Base-by-base conservation (phyloP, 768 basidiomycete species). In the Hygrophoropsis aurantiaca region DNA sequence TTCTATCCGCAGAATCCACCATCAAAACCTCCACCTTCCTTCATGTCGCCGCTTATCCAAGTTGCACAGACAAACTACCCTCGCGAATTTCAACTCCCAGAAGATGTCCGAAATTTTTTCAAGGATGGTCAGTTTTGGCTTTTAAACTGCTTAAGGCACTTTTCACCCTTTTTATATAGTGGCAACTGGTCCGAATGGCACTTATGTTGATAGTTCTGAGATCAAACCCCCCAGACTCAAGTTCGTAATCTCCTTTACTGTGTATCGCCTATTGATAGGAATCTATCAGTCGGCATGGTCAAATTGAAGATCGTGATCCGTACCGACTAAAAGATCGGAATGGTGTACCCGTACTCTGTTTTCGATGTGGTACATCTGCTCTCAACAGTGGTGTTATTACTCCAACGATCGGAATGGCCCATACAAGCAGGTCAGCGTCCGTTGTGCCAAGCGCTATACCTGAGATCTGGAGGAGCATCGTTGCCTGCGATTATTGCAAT, bases 401-500 rank as follows among this genome's bases (percentile, higher is more conserved):
- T 20, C 58, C 75, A 59, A 80, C 80, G 62, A 6, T 30, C 6
- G 27, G 6, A 30, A 30, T 13, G 27, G 7, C 27, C 27, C 75
- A 80, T 46, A 68, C 77, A 35, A 77, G 82, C 54, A 69, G 79
- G 54, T 74, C 75, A 19, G 66, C 76, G 6, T 62, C 66, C 5
- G 49, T 56, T 23, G 64, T 72, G 39, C 46, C 74, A 67, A 65
- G 65, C 42, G 39, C 52, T 62, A 60, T 66, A 24, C 68, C 75
- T 19, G 84, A 85, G 50, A 69, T 74, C 40, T 86, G 85, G 73
- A 83, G 76, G 65, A 74, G 77, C 57, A 92, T 98, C 42, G 74
- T 97, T 53, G 90, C 93, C 19, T 99, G 97, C 65, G 97, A 99
- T 68, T 90, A 93, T 61, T 99, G 97, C 68, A 78, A 77, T 51